Conservation (phyloP, 2,329 filamentous ascomycete genomes). For the Pyrenophora seminiperda region DNA sequence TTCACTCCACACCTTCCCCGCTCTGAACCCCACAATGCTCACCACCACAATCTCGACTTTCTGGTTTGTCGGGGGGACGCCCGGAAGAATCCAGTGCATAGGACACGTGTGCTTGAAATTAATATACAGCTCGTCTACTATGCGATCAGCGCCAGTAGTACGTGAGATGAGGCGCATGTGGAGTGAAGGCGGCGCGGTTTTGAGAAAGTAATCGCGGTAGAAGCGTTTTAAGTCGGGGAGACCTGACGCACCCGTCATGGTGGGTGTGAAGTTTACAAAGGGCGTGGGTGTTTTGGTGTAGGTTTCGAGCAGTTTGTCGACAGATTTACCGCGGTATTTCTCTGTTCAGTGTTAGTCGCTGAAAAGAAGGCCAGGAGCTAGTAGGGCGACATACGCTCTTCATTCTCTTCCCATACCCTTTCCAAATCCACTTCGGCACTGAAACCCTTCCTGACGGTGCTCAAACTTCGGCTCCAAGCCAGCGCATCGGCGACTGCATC, state of each 20-base stretch:
- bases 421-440: conserved; percentile 54
- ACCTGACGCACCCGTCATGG: conserved; percentile 54
- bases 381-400: conserved; percentile 35
- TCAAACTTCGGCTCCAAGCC: conserved; percentile 70
- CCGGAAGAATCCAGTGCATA: conserved; percentile 65
- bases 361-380: too few species aligned
- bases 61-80: conserved; percentile 61
- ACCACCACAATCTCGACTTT: conserved; percentile 63
- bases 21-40: conserved; percentile 61
- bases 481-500: conserved; percentile 67
- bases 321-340: conserved; percentile 45
- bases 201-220: conserved; percentile 63
- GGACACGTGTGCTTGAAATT: conserved; percentile 62
- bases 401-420: conserved; percentile 51
- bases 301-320: conserved; percentile 47
- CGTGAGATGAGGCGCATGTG: conserved; percentile 61
- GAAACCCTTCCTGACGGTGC: conserved; percentile 65
- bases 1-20: conserved; percentile 60
- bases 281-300: conserved; percentile 45
- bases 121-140: conserved; percentile 66
- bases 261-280: conserved; percentile 52
- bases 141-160: conserved; percentile 61
- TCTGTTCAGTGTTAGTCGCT: conserved; percentile 29
- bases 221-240: conserved; percentile 54
- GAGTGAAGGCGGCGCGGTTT: conserved; percentile 53